Conservation (phyloP, 352 stramenopile species). For the Pilasporangium apinafurcum region DNA sequence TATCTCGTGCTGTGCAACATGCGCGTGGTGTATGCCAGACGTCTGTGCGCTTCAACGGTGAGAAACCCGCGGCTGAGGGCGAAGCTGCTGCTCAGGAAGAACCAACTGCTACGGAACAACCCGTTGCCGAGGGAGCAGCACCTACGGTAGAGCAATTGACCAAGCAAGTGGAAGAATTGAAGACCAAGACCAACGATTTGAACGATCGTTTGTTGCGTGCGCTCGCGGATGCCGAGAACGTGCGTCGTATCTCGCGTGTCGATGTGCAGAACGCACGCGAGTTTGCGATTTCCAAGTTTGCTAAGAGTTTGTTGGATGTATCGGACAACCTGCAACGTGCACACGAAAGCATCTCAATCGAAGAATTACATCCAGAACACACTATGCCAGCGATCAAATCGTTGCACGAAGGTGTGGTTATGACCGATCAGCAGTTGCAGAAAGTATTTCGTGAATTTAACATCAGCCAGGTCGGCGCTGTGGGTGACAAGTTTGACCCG, state of each 20-base stretch:
- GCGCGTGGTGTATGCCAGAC: constrained; percentile 42
- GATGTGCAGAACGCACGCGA: constrained; percentile 92
- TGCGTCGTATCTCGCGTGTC: constrained; percentile 89
- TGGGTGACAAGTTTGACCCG: constrained; percentile 97
- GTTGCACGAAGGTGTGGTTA: constrained; percentile 85
- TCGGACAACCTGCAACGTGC: constrained; percentile 97
- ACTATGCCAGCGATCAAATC: constrained; percentile 61
- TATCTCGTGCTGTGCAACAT: constrained; percentile 29
- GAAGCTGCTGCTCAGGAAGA: constrained; percentile 8
- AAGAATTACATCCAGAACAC: constrained; percentile 67
- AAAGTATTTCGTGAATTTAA: constrained; percentile 94
- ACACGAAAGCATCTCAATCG: constrained; percentile 82
- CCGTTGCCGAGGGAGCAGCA: constrained; percentile 4
- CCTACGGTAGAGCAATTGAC: constrained; percentile 27
- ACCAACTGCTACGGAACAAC: constrained; percentile 6
- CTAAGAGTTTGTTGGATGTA: constrained; percentile 96
- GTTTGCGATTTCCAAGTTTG: constrained; percentile 96
- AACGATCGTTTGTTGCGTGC: constrained; percentile 87
- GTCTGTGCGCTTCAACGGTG: constrained; percentile 30
- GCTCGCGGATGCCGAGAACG: constrained; percentile 98
- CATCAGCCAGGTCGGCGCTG: constrained; percentile 88
- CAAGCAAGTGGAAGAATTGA: constrained; percentile 69
- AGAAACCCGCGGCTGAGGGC: constrained; percentile 37
- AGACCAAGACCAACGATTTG: constrained; percentile 66
- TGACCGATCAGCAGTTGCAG: constrained; percentile 94